Evolutionary conservation across 2,329 filamentous ascomycete genomes (phyloP).

Genomic region (Penicillium glabrum): DNA sequence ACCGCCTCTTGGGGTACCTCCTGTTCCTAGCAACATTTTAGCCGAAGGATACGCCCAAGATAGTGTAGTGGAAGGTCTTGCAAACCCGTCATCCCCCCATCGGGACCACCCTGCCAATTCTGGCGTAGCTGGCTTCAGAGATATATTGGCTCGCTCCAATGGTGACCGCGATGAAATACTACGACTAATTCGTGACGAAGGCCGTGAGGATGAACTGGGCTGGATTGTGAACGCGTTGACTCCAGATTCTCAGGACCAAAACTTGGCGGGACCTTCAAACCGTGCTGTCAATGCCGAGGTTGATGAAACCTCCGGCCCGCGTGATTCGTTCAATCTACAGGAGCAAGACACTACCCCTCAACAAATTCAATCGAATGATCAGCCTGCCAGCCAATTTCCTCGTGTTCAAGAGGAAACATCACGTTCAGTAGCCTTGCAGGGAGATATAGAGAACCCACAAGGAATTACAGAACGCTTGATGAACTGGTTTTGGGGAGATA

Average conservation of each 20-base stretch:
- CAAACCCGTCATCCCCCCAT: not conserved
- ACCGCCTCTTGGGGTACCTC: conserved; percentile 4
- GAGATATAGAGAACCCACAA: conserved; percentile 16
- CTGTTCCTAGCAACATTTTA: not conserved
- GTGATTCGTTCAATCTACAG: not conserved
- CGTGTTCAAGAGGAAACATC: not conserved
- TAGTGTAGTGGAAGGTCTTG: not conserved
- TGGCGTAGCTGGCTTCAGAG: conserved; percentile 50
- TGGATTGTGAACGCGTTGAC: conserved; percentile 60
- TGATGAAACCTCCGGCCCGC: not conserved
- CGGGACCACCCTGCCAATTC: conserved; percentile 10
- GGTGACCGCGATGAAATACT: conserved; percentile 61
- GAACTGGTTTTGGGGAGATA: conserved; percentile 49
- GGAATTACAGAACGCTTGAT: conserved; percentile 28
- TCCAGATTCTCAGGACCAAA: not conserved
- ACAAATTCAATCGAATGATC: not conserved
- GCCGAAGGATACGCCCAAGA: not conserved
- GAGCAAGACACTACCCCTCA: not conserved
- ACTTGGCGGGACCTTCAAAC: conserved; percentile 1
- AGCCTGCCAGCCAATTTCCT: not conserved
- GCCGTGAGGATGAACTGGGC: conserved; percentile 57
- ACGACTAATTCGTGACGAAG: conserved; percentile 61
- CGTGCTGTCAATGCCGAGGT: not conserved
- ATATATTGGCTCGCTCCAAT: conserved; percentile 60
- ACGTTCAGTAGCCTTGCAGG: conserved; percentile 3